These are phyloP conservation scores for Euphorbia tirucalli DNA, from an alignment of 345 rosid species.

Conservation along the genomic window DNA sequence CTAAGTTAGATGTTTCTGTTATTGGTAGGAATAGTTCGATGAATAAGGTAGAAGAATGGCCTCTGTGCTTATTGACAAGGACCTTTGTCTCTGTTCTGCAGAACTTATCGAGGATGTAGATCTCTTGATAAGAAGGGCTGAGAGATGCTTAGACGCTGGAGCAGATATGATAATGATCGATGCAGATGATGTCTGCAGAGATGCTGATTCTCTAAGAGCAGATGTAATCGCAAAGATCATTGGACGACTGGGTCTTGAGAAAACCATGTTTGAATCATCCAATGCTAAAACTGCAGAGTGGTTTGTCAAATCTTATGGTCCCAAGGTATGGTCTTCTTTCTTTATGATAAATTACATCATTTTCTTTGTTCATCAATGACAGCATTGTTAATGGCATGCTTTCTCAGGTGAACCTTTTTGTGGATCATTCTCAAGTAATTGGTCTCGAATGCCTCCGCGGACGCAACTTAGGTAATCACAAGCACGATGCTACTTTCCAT, in stretches of 20 bases:
- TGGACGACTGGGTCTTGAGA: constrained; percentile 84
- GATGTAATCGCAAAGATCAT: constrained; percentile 77
- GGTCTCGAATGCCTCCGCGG: constrained; percentile 85
- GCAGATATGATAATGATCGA: constrained; percentile 95
- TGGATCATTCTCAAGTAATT: constrained; percentile 87
- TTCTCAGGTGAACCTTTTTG: constrained; percentile 84
- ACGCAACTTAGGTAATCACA: constrained; percentile 55
- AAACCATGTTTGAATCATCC: constrained; percentile 92
- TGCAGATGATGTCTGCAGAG: constrained; percentile 78
- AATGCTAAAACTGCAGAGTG: constrained; percentile 70
- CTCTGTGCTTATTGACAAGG: constrained; percentile 4
- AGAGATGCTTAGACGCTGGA: constrained; percentile 93
- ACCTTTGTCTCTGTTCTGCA: constrained; percentile 22
- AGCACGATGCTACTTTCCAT: constrained; percentile 48
- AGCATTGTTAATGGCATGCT: neutral
- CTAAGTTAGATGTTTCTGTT: neutral
- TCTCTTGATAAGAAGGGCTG: constrained; percentile 85
- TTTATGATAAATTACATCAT: neutral
- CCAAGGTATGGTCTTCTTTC: constrained; percentile 46
- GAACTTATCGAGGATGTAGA: constrained; percentile 79
- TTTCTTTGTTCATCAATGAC: neutral
- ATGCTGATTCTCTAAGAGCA: constrained; percentile 61
- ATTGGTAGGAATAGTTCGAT: neutral
- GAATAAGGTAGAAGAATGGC: neutral
- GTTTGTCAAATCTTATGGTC: constrained; percentile 77